Evolutionary conservation across 2,329 filamentous ascomycete genomes (phyloP).

Genomic region (Cercospora sojina): DNA sequence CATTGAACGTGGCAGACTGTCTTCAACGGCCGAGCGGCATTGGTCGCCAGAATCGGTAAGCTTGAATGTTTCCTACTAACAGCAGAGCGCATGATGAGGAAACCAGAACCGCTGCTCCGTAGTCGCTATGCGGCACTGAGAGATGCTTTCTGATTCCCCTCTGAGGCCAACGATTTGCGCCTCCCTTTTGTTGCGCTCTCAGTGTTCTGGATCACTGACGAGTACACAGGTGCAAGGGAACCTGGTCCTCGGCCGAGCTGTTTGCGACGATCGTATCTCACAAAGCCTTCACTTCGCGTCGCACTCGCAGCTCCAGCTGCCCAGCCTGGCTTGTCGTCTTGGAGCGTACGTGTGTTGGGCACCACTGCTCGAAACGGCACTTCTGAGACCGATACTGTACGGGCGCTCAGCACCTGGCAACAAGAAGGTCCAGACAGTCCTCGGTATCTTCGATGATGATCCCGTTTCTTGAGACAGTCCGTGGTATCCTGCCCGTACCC

Average conservation of each 20-base stretch:
- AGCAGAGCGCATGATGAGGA: constrained; percentile 7
- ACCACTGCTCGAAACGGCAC: not conserved
- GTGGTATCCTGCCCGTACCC: not conserved
- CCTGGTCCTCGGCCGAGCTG: not conserved
- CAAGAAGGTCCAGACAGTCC: not conserved
- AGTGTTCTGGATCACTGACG: not conserved
- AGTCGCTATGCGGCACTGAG: constrained; percentile 11
- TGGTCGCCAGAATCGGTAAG: not conserved
- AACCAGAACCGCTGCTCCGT: constrained; percentile 11
- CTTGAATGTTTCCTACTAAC: not conserved
- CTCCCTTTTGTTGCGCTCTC: not conserved
- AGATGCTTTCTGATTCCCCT: constrained; percentile 12
- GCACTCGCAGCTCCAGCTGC: not conserved
- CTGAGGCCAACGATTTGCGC: not conserved
- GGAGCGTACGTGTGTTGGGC: not conserved
- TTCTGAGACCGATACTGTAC: not conserved
- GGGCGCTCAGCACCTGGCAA: not conserved
- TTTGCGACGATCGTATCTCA: not conserved
- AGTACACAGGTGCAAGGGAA: not conserved
- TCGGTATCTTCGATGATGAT: not conserved
- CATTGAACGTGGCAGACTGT: not conserved
- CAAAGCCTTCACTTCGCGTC: not conserved
- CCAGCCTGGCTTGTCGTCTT: not conserved
- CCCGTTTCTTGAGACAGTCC: not conserved
- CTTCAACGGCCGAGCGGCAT: not conserved